phyloP scores from a whole-genome alignment of 2,329 filamentous ascomycete genomes.

The Pseudogymnoascus sp. region DNA sequence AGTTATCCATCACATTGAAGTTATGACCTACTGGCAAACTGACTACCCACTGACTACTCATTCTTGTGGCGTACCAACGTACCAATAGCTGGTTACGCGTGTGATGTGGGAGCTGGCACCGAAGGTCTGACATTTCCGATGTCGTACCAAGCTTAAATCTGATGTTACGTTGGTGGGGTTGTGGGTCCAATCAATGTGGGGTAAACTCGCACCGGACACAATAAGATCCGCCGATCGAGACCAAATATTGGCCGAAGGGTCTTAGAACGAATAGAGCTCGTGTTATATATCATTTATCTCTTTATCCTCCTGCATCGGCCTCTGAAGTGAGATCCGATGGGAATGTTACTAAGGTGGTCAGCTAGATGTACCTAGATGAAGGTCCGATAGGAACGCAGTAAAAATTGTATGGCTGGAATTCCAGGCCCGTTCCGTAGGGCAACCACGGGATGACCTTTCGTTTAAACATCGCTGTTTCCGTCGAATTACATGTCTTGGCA shows the following conservation, averaged over 20 bases:
- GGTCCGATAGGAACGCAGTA: neutral
- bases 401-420: neutral
- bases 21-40: neutral
- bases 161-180: neutral
- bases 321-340: neutral
- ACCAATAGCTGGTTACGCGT: neutral
- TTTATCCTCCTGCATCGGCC: neutral
- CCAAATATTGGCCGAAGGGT: neutral
- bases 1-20: neutral
- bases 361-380: neutral
- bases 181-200: neutral
- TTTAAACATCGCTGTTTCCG: neutral
- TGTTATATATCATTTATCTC: neutral
- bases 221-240: neutral
- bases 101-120: neutral
- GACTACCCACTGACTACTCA: too few species aligned
- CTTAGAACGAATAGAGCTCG: neutral
- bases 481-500: neutral
- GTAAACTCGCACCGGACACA: constrained; percentile 4
- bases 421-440: neutral
- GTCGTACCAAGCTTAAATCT: constrained; percentile 6
- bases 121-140: neutral
- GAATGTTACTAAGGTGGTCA: neutral
- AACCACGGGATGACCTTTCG: neutral
- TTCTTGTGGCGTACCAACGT: too few species aligned